Evolutionary conservation across 768 basidiomycete genomes (phyloP).

Genomic region (Pulveroboletus ravenelii): DNA sequence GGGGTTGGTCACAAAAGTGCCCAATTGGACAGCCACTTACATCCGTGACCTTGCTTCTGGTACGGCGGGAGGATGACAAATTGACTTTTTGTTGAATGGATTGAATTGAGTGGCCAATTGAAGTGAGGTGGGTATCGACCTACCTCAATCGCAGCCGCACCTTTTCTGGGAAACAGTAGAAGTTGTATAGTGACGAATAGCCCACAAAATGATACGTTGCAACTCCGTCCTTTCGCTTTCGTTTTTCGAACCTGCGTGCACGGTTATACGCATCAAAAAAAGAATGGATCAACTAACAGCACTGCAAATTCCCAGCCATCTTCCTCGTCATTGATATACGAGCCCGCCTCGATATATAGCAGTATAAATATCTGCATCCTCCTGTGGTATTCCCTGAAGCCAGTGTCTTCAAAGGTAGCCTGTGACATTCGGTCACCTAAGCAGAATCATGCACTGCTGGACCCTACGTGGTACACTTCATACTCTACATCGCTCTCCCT

Average conservation of each 20-base stretch:
- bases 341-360: slow-evolving; percentile 93
- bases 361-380: slow-evolving; percentile 93
- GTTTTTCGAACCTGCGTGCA: slow-evolving; percentile 70
- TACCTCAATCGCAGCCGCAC: slow-evolving; percentile 84
- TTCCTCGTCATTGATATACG: slow-evolving; percentile 92
- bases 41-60: slow-evolving; percentile 86
- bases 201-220: slow-evolving; percentile 87
- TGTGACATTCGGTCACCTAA: slow-evolving; percentile 29
- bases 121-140: slow-evolving; percentile 11
- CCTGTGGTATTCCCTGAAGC: slow-evolving; percentile 87
- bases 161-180: slow-evolving; percentile 93
- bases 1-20: background rate
- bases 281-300: slow-evolving; percentile 51
- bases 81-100: slow-evolving; percentile 52
- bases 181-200: slow-evolving; percentile 91
- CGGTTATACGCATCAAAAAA: slow-evolving; percentile 3
- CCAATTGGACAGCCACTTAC: slow-evolving; percentile 40
- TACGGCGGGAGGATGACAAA: slow-evolving; percentile 91
- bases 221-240: slow-evolving; percentile 54
- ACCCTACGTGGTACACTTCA: slow-evolving; percentile 86
- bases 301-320: slow-evolving; percentile 91
- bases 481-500: slow-evolving; percentile 62
- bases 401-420: slow-evolving; percentile 81
- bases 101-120: background rate
- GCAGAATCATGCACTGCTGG: background rate